Conservation (phyloP, 108 stramenopile genomes). For the Nitzschia inconspicua region DNA sequence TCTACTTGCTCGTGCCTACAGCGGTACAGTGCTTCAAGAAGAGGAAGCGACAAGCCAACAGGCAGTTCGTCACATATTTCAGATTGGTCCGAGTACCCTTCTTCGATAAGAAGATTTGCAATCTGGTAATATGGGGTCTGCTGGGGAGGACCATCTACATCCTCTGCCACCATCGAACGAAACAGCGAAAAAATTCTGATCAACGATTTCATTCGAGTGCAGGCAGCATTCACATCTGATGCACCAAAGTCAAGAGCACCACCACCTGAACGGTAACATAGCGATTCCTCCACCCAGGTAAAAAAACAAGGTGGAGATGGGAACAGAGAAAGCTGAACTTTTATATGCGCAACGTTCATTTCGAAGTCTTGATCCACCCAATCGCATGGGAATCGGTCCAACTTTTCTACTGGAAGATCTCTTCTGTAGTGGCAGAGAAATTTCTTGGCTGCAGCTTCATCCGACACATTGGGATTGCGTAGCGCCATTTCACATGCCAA, state of each 20-base stretch:
- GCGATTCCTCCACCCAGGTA: slow-evolving; percentile 34
- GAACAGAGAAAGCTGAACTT: slow-evolving; percentile 15
- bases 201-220: slow-evolving; percentile 41
- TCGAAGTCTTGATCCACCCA: too few relatives aligned
- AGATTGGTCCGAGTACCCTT: slow-evolving; percentile 52
- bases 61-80: slow-evolving; percentile 53
- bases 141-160: neutral
- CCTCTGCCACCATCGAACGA: neutral
- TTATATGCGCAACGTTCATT: too few relatives aligned
- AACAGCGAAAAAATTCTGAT: slow-evolving; percentile 49
- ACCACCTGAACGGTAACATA: slow-evolving; percentile 1
- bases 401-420: slow-evolving; percentile 26
- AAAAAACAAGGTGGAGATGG: slow-evolving; percentile 34
- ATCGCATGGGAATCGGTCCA: too few relatives aligned
- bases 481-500: slow-evolving; percentile 2
- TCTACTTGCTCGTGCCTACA: slow-evolving; percentile 29
- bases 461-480: neutral
- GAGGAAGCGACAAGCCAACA: slow-evolving; percentile 54
- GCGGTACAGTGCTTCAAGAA: slow-evolving; percentile 65
- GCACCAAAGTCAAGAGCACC: neutral
- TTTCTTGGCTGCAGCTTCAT: neutral
- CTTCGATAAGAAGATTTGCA: slow-evolving; percentile 53
- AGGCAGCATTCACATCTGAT: slow-evolving; percentile 39
- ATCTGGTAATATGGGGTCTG: slow-evolving; percentile 22
- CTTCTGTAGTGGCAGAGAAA: slow-evolving; percentile 44